These are phyloP conservation scores for Hygrophila difformis DNA, from an alignment of 257 asterid genomes.

Conservation along the genomic window DNA sequence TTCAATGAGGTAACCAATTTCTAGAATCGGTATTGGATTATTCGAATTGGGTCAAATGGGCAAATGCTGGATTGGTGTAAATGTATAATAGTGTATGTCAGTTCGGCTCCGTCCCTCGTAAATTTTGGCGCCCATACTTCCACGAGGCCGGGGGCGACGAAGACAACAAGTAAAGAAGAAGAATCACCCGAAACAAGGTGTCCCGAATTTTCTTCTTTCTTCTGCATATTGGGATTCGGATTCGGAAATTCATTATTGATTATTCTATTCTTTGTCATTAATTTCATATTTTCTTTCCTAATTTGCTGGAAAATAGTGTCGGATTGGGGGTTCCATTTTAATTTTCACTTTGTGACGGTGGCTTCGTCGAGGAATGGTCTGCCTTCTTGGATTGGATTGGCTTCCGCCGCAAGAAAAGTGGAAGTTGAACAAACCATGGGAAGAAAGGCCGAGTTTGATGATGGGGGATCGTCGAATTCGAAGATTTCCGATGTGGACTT, in stretches of 20 bases:
- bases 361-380: constrained; percentile 43
- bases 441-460: constrained; percentile 10
- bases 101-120: too few relatives aligned
- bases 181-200: too few relatives aligned
- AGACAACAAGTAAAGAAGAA: too few relatives aligned
- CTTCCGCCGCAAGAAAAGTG: constrained; percentile 29
- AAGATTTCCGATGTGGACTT: constrained; percentile 34
- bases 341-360: constrained; percentile 24
- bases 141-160: too few relatives aligned
- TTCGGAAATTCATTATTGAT: background rate
- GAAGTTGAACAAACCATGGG: constrained; percentile 34
- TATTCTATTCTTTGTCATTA: background rate
- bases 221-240: background rate
- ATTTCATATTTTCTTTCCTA: background rate
- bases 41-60: too few relatives aligned
- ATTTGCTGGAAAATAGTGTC: constrained; percentile 10
- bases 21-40: too few relatives aligned
- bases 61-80: too few relatives aligned
- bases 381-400: constrained; percentile 52
- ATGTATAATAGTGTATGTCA: too few relatives aligned
- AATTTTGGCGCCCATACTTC: too few relatives aligned
- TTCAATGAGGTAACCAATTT: too few relatives aligned
- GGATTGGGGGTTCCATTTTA: too few relatives aligned
- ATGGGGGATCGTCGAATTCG: constrained; percentile 14
- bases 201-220: too few relatives aligned